These are phyloP conservation scores for Microcyclospora tardicrescens DNA, from an alignment of 2,329 filamentous ascomycete species.

Conservation along the genomic window DNA sequence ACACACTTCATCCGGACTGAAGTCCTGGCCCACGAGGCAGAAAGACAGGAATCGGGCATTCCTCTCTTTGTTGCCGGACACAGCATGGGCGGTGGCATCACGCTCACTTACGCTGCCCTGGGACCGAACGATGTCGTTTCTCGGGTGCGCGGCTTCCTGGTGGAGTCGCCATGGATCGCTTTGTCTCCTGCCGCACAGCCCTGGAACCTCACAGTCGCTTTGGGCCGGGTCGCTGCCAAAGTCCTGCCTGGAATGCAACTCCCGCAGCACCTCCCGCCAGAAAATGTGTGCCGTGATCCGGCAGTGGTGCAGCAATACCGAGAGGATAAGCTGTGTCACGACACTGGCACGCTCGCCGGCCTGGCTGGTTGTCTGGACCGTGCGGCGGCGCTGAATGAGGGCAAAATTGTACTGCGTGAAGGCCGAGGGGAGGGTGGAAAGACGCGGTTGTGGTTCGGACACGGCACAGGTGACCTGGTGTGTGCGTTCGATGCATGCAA, in stretches of 20 bases:
- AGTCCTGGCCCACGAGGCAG: slow-evolving; percentile 7
- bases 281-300: slow-evolving; percentile 54
- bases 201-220: slow-evolving; percentile 45
- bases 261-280: slow-evolving; percentile 49
- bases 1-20: slow-evolving; percentile 54
- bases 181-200: slow-evolving; percentile 56
- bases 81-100: slow-evolving; percentile 78
- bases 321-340: slow-evolving; percentile 61
- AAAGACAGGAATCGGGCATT: slow-evolving; percentile 8
- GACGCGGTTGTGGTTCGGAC: slow-evolving; percentile 55
- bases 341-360: slow-evolving; percentile 76
- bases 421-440: slow-evolving; percentile 40
- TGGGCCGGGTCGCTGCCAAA: slow-evolving; percentile 54
- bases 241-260: slow-evolving; percentile 57
- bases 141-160: slow-evolving; percentile 58
- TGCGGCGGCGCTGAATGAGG: slow-evolving; percentile 46
- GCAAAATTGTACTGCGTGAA: slow-evolving; percentile 35
- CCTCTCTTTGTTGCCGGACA: slow-evolving; percentile 81
- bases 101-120: slow-evolving; percentile 45
- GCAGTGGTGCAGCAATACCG: slow-evolving; percentile 47
- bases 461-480: slow-evolving; percentile 62
- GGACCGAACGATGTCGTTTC: slow-evolving; percentile 40
- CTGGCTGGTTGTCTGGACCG: slow-evolving; percentile 67
- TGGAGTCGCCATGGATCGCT: slow-evolving; percentile 67
- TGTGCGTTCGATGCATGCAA: slow-evolving; percentile 54